Percentiles rank a stretch among this genome's conserved stretches.
phyloP scores from a whole-genome alignment of 148 eudicot species.

The Rhododendron henanense region DNA sequence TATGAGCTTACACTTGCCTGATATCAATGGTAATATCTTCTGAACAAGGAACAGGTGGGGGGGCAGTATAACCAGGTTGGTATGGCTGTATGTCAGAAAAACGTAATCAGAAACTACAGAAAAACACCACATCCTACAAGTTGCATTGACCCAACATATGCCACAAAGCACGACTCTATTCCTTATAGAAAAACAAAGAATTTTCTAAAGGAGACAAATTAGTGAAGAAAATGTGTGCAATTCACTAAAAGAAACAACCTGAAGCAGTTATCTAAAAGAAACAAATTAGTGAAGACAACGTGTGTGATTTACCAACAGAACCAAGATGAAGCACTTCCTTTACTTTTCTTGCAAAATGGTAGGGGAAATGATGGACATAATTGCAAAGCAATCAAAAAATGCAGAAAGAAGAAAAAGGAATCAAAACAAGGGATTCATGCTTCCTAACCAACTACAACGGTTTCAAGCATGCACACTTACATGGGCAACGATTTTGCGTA shows the following conservation, averaged over 20 bases:
- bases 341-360: not conserved
- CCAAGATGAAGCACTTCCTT: not conserved
- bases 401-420: not conserved
- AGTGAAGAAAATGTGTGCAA: not conserved
- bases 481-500: not conserved
- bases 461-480: not conserved
- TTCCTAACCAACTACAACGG: not conserved
- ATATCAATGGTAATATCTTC: constrained; percentile 72
- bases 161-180: not conserved
- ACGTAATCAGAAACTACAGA: not conserved
- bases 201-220: not conserved
- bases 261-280: not conserved
- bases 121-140: not conserved
- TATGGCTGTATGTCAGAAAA: constrained; percentile 46
- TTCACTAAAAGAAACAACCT: not conserved
- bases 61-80: constrained; percentile 80
- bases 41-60: constrained; percentile 41
- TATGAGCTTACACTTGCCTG: constrained; percentile 36
- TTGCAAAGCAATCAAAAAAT: not conserved
- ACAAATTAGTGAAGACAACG: not conserved
- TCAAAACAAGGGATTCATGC: not conserved
- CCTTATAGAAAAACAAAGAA: not conserved
- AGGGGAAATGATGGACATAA: not conserved
- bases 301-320: not conserved
- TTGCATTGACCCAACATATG: not conserved